A percentile compares a stretch with the other conserved stretches of the same genome.
Conservation (phyloP, 75 land plant species). For the Pinus albicaulis region DNA sequence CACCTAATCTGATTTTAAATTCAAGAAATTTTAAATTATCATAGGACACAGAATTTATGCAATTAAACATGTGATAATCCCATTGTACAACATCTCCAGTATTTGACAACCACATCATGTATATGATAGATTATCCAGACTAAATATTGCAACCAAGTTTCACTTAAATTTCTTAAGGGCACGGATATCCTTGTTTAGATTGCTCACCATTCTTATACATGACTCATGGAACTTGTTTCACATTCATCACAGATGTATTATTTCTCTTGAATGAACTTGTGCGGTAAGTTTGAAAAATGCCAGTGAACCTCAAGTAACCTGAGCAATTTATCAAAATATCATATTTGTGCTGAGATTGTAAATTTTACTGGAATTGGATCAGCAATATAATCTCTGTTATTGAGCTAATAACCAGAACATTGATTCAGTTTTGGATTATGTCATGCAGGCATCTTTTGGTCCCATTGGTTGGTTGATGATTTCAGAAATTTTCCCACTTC, state of each 20-base stretch:
- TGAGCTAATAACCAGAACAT: neutral
- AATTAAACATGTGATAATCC: too few relatives aligned
- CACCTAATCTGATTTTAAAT: neutral
- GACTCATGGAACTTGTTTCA: neutral
- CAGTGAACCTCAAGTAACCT: neutral
- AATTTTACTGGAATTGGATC: neutral
- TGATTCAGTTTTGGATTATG: neutral
- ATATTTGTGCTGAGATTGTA: neutral
- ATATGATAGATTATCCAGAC: too few relatives aligned
- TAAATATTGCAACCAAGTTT: too few relatives aligned
- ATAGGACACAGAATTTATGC: too few relatives aligned
- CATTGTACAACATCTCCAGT: too few relatives aligned
- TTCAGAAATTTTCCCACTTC: slow-evolving; percentile 84
- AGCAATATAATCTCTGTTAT: neutral
- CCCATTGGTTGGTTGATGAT: slow-evolving; percentile 98
- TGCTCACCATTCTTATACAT: neutral
- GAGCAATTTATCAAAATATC: neutral
- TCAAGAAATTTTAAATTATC: too few relatives aligned
- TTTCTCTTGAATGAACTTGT: neutral
- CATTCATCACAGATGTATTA: neutral
- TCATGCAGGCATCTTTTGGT: slow-evolving; percentile 87
- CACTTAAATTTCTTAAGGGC: neutral
- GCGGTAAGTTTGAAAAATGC: neutral
- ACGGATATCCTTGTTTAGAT: neutral
- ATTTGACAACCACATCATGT: too few relatives aligned